Evolutionary conservation across 2,329 filamentous ascomycete genomes (phyloP).

Genomic region (Juglanconis juglandina): DNA sequence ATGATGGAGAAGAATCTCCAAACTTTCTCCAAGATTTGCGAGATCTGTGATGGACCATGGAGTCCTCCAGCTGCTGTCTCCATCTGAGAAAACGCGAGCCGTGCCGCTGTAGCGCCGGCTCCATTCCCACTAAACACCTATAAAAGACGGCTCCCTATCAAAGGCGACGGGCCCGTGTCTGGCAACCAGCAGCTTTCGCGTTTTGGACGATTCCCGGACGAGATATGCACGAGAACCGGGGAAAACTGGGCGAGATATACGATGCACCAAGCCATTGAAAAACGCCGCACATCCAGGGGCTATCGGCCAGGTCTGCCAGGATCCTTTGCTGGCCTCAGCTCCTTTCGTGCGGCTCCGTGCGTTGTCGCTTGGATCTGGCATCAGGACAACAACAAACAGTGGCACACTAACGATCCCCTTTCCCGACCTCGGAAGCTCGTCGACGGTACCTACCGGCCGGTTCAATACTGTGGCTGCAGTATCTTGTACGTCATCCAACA

Average conservation of each 20-base stretch:
- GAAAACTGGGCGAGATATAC: not conserved
- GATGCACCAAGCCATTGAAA: not conserved
- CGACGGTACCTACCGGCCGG: not conserved
- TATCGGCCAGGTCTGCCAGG: not conserved
- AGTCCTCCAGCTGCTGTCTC: constrained; percentile 16
- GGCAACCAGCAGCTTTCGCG: not conserved
- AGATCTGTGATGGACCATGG: constrained; percentile 16
- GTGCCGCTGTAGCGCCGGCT: constrained; percentile 17
- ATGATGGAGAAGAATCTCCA: constrained; percentile 13
- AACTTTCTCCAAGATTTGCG: constrained; percentile 18
- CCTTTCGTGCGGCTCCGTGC: not conserved
- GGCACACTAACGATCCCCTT: not conserved
- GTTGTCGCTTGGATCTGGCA: not conserved
- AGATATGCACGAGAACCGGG: not conserved
- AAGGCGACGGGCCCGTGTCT: not conserved
- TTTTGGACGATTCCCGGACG: not conserved
- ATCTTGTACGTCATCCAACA: constrained; percentile 8
- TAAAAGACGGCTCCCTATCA: not conserved
- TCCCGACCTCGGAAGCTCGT: constrained; percentile 9
- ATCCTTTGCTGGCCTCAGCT: not conserved
- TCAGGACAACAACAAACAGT: not conserved
- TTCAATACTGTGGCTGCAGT: not conserved
- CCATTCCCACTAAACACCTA: constrained; percentile 9
- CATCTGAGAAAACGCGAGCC: constrained; percentile 17
- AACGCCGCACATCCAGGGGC: not conserved